phyloP scores from a whole-genome alignment of 805 yeast genomes.

The Candida awuae region DNA sequence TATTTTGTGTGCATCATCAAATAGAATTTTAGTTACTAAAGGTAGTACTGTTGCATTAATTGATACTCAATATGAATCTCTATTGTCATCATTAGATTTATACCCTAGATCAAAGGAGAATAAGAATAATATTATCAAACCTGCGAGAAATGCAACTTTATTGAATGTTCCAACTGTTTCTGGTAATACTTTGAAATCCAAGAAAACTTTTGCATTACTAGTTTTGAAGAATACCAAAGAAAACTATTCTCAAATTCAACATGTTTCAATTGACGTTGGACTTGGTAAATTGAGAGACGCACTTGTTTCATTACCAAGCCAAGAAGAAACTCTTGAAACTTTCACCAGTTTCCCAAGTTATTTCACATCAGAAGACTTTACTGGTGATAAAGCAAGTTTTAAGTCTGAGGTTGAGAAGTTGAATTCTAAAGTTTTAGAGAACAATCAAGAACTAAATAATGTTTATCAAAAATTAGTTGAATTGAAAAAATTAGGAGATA shows the following conservation, averaged over 20 bases:
- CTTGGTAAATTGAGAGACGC: slow-evolving; percentile 61
- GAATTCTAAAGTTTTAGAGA: slow-evolving; percentile 15
- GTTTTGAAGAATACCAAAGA: slow-evolving; percentile 35
- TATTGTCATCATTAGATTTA: slow-evolving; percentile 26
- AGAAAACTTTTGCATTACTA: slow-evolving; percentile 35
- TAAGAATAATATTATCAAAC: slow-evolving; percentile 11
- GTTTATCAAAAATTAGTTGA: slow-evolving; percentile 23
- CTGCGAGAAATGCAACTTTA: slow-evolving; percentile 25
- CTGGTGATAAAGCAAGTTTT: slow-evolving; percentile 16
- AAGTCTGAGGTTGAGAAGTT: slow-evolving; percentile 20
- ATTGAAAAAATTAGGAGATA: slow-evolving; percentile 19
- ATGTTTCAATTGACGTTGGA: slow-evolving; percentile 52
- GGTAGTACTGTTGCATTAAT: slow-evolving; percentile 35
- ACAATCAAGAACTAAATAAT: slow-evolving; percentile 21
- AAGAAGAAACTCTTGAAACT: slow-evolving; percentile 8
- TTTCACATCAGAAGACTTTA: slow-evolving; percentile 21
- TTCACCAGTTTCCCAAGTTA: slow-evolving; percentile 12
- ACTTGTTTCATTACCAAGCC: slow-evolving; percentile 43
- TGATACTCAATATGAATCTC: slow-evolving; percentile 37
- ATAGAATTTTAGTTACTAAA: slow-evolving; percentile 38
- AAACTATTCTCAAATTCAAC: slow-evolving; percentile 36
- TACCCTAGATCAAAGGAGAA: slow-evolving; percentile 24
- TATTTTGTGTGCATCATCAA: slow-evolving; percentile 34
- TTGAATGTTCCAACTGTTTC: slow-evolving; percentile 30
- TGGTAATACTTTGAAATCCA: slow-evolving; percentile 36